Base-by-base conservation (phyloP, 164 flowering plant genomes). In the Hamamelis virginiana region DNA sequence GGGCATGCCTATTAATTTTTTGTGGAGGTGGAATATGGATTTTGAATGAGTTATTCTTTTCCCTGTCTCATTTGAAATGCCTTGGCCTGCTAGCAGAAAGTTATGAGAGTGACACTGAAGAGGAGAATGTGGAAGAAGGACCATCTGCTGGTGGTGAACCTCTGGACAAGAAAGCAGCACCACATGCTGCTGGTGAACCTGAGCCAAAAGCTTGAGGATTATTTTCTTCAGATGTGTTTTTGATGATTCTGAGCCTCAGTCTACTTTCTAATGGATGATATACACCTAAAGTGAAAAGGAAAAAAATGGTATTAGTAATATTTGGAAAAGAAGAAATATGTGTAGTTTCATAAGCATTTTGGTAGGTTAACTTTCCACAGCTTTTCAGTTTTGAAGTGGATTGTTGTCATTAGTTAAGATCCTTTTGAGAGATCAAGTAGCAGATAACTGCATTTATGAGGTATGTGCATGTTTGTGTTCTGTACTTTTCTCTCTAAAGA, bases 81-180 rank as follows among this genome's bases (percentile, higher is more conserved):
- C 59, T 21, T 22, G 27, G 22, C 22, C 11, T 55, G 59, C 59
- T 19, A 22, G 59, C 59, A 55, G 59, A 1, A 23, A 9, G 69
- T 45, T 70, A 72, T 63, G 77, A 64, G 1, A 70, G 69, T 59
- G 75, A 74, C 33, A 70, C 77, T 8, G 75, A 77, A 47, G 76
- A 75, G 38, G 74, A 71, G 59, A 9, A 26, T 0, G 48, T 23
- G 18, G 47, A 46, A 13, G 72, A 60, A 19, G 64, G 14, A 41
- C 48, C 48, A 61, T 15, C 67, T 51, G 66, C 64, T 43, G 45
- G 19, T 55, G 60, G 48, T 25, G 73, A 66, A 16, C 43, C 51
- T 27, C 41, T 13, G 28, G 22, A 55, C 27, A 55, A 10, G 22
- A 27, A 61, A 63, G 59, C 59, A 63, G 67, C 58, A 33, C 57